Evolutionary conservation across 805 yeast species (phyloP), one percentile per base, ranked within the genome.

Genomic region (Barnettozyma sp.): DNA sequence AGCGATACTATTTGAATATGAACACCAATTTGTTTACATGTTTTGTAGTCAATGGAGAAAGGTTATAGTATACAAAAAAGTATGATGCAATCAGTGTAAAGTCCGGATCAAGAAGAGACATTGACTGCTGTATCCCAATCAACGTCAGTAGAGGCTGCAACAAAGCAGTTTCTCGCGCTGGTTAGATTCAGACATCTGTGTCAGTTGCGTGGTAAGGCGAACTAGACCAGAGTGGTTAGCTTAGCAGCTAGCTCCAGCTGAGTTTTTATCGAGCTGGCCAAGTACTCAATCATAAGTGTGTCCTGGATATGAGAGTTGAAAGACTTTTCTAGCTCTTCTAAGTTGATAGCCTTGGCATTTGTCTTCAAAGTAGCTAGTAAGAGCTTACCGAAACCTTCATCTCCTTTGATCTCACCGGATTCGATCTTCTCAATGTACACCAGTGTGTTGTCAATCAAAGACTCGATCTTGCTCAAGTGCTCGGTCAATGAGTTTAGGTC

Each of bases 191-290:
- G n/a, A n/a, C n/a, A n/a, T n/a, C n/a, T n/a, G n/a, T n/a, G n/a
- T n/a, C n/a, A n/a, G n/a, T n/a, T n/a, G n/a, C n/a, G n/a, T n/a
- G n/a, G n/a, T n/a, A n/a, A n/a, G n/a, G n/a, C n/a, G n/a, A n/a
- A n/a, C 58, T 33, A 70, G 26, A 68, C 63, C 39, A 70, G 56
- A 23, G 80, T 75, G 32, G 85, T 78, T 51, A 84, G 70, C 57
- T 82, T 76, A 32, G 86, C 77, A 51, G 86, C 76, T 53, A 82
- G 68, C 56, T 82, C 88, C 45, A 84, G 70, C 64, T 86, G 95
- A 44, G 86, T 82, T 64, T 82, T 83, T 49, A 86, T 77, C 37
- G 92, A 82, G 47, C 80, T 76, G 39, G 94, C 80, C 60, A 86
- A 70, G 55, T 80, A 82, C 55, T 83, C 90, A 44, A 86, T 72